Evolutionary conservation across 345 rosid genomes (phyloP).

Genomic region (Sonneratia caseolaris): DNA sequence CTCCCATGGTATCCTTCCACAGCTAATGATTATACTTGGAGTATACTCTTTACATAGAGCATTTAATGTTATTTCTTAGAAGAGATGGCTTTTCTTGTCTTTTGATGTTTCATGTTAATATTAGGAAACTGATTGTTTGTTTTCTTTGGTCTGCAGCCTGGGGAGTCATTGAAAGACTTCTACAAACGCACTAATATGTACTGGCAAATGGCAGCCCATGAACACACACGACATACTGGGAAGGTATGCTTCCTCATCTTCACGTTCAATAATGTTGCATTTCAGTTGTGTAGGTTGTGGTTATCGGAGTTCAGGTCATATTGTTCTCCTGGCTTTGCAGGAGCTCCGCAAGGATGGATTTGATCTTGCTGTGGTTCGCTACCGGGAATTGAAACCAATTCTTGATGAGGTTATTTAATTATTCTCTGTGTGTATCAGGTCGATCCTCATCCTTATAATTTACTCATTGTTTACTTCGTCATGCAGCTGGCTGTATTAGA

Average conservation of each 20-base stretch:
- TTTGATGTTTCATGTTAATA: slow-evolving; percentile 4
- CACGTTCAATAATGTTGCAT: neutral
- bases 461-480: neutral
- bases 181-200: slow-evolving; percentile 81
- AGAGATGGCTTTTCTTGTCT: neutral
- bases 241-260: slow-evolving; percentile 41
- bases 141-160: slow-evolving; percentile 47
- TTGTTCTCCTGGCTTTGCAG: slow-evolving; percentile 29
- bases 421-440: slow-evolving; percentile 1
- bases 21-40: neutral
- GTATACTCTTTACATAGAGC: neutral
- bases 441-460: neutral
- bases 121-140: neutral
- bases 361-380: slow-evolving; percentile 82
- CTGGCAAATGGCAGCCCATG: slow-evolving; percentile 99
- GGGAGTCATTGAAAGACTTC: slow-evolving; percentile 87
- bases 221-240: slow-evolving; percentile 96
- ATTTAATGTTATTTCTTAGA: neutral
- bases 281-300: neutral
- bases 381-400: slow-evolving; percentile 81
- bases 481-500: slow-evolving; percentile 66
- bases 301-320: neutral
- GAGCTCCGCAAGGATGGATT: slow-evolving; percentile 95
- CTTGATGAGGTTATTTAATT: slow-evolving; percentile 64
- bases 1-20: slow-evolving; percentile 51